phyloP scores from a whole-genome alignment of 2,329 filamentous ascomycete species.

The Neofusicoccum laricinum region DNA sequence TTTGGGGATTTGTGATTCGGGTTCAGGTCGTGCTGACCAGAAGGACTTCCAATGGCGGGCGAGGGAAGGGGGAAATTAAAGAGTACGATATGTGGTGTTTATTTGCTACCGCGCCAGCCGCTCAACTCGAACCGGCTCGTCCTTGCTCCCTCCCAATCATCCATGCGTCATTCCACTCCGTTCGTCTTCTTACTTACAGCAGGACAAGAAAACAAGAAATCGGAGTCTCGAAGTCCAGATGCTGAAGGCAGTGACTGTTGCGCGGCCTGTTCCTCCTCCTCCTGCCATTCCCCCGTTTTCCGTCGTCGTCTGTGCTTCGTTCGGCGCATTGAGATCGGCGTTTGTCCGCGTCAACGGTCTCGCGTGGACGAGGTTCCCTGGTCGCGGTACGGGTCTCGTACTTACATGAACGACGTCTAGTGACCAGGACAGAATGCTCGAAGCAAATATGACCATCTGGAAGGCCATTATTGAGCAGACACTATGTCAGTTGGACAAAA shows the following conservation, averaged over 20 bases:
- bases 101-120: background rate
- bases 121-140: background rate
- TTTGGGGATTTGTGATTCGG: too few relatives aligned
- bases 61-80: background rate
- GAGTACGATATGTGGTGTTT: background rate
- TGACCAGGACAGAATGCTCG: too few relatives aligned
- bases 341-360: constrained; percentile 3
- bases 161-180: too few relatives aligned
- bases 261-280: background rate
- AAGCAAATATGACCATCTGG: too few relatives aligned
- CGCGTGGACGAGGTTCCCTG: background rate
- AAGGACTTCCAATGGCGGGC: background rate
- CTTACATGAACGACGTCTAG: too few relatives aligned
- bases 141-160: background rate
- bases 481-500: background rate
- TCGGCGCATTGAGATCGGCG: background rate
- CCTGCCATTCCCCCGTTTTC: too few relatives aligned
- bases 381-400: background rate
- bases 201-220: too few relatives aligned
- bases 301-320: background rate
- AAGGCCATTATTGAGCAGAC: too few relatives aligned
- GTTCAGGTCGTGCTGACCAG: too few relatives aligned
- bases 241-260: background rate
- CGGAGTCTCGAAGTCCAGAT: background rate
- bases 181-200: too few relatives aligned